These are phyloP conservation scores for Ogataea allantospora DNA, from an alignment of 805 yeast genomes.

Conservation along the genomic window DNA sequence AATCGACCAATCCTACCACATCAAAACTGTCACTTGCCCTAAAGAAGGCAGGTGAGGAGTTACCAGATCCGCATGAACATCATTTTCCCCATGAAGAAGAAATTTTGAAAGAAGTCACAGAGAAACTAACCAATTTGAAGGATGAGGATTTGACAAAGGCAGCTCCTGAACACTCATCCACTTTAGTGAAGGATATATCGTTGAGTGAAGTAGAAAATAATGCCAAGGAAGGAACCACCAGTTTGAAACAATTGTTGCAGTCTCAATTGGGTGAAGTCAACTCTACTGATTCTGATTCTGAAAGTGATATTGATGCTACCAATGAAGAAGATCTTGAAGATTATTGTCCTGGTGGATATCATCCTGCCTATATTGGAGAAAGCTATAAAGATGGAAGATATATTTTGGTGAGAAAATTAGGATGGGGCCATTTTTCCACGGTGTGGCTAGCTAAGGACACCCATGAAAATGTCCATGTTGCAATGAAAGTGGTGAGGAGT, in stretches of 20 bases:
- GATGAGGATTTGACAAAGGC: constrained; percentile 23
- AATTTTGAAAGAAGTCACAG: constrained; percentile 30
- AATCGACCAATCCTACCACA: constrained; percentile 13
- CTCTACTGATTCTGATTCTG: constrained; percentile 26
- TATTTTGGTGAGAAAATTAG: constrained; percentile 80
- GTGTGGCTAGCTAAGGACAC: constrained; percentile 84
- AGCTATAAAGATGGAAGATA: constrained; percentile 68
- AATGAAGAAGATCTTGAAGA: constrained; percentile 87
- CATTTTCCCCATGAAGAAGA: constrained; percentile 27
- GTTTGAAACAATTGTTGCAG: constrained; percentile 8
- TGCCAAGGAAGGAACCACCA: too few species aligned
- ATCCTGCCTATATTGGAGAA: constrained; percentile 90
- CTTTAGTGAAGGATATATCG: constrained; percentile 9
- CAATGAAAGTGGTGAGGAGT: constrained; percentile 89
- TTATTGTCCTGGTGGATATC: constrained; percentile 92
- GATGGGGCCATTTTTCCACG: constrained; percentile 99
- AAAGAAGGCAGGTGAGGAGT: constrained; percentile 23
- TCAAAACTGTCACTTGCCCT: constrained; percentile 34
- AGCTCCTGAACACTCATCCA: constrained; percentile 3
- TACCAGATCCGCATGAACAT: constrained; percentile 24
- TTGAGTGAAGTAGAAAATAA: constrained; percentile 1
- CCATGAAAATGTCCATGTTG: constrained; percentile 69
- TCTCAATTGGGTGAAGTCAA: constrained; percentile 37
- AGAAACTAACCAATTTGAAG: constrained; percentile 23
- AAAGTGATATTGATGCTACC: constrained; percentile 34